Evolutionary conservation across 257 asterid species (phyloP).

Genomic region (Parsonsia alboflavescens): DNA sequence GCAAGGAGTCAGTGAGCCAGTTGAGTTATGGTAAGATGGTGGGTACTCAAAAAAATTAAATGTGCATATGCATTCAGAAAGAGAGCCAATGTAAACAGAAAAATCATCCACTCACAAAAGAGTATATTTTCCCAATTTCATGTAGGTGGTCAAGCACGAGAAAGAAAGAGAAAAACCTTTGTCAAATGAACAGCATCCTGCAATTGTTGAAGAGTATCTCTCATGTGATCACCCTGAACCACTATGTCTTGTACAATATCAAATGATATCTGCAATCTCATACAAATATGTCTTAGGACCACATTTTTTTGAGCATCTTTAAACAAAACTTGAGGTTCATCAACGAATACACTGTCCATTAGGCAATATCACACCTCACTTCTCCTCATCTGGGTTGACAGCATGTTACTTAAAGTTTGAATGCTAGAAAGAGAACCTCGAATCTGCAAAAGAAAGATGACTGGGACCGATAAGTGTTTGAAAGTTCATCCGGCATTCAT

Average conservation of each 20-base stretch:
- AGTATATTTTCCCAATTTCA: background rate
- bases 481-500: slow-evolving; percentile 2
- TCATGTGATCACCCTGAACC: slow-evolving; percentile 76
- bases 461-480: slow-evolving; percentile 10
- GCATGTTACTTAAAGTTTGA: slow-evolving; percentile 74
- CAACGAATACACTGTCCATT: background rate
- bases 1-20: background rate
- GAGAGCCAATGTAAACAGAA: background rate
- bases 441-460: slow-evolving; percentile 40
- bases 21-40: background rate
- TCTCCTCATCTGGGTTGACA: slow-evolving; percentile 66
- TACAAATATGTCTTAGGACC: background rate
- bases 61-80: background rate
- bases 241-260: slow-evolving; percentile 81
- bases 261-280: slow-evolving; percentile 54
- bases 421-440: slow-evolving; percentile 81
- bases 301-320: background rate
- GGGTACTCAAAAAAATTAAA: background rate
- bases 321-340: slow-evolving; percentile 1
- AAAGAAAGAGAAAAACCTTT: slow-evolving; percentile 45
- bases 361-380: slow-evolving; percentile 55
- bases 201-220: slow-evolving; percentile 73
- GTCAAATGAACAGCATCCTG: slow-evolving; percentile 91
- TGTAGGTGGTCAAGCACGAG: slow-evolving; percentile 5
- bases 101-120: background rate